Percentiles rank a stretch among this genome's conserved stretches.
Conservation (phyloP, 2,329 filamentous ascomycete genomes). For the Hysterium pulicare region DNA sequence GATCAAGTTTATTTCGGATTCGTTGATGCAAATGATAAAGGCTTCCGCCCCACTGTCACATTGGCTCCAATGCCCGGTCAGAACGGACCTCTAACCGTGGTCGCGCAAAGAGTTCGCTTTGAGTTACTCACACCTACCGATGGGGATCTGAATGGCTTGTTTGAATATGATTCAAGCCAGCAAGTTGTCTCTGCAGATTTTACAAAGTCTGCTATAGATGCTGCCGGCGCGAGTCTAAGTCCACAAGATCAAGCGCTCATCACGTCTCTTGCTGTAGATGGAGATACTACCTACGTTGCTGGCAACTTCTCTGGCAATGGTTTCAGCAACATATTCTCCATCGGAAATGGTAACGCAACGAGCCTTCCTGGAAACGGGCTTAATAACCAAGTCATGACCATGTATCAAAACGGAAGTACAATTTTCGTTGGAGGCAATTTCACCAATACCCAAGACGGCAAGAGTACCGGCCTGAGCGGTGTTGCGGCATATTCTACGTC, state of each 20-base stretch:
- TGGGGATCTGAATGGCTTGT: constrained; percentile 82
- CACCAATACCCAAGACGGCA: constrained; percentile 64
- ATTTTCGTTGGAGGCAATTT: constrained; percentile 81
- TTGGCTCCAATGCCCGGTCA: constrained; percentile 67
- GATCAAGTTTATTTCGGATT: constrained; percentile 85
- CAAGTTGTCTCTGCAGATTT: constrained; percentile 62
- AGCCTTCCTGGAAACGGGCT: constrained; percentile 69
- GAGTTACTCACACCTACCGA: constrained; percentile 68
- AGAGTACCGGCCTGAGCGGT: constrained; percentile 64
- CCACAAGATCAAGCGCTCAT: constrained; percentile 62
- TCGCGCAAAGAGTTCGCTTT: constrained; percentile 87
- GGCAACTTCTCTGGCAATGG: constrained; percentile 71
- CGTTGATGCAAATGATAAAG: constrained; percentile 69
- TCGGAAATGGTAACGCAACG: constrained; percentile 59
- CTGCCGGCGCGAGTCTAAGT: constrained; percentile 66
- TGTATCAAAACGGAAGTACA: constrained; percentile 63
- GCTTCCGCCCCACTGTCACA: constrained; percentile 78
- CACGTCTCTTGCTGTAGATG: constrained; percentile 62
- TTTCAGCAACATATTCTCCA: constrained; percentile 72
- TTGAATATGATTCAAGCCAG: constrained; percentile 74
- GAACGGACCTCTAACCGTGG: constrained; percentile 62
- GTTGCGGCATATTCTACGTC: constrained; percentile 72
- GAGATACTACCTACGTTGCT: constrained; percentile 65
- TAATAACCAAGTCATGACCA: constrained; percentile 70
- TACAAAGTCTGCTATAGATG: constrained; percentile 69